Conservation (phyloP, 164 flowering plant species). For the Vitis rupestris region DNA sequence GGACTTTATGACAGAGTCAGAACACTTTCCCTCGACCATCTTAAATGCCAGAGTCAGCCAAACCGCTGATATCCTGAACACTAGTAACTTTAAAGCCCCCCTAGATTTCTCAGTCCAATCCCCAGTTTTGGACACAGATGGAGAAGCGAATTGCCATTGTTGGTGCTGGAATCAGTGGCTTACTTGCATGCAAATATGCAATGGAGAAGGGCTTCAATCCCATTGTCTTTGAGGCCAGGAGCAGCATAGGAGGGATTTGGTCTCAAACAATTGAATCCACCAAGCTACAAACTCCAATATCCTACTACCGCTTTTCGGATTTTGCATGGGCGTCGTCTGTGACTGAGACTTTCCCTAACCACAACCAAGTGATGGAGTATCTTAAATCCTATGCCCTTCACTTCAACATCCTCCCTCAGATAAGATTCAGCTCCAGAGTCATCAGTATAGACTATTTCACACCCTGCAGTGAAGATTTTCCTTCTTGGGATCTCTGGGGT, state of each 20-base stretch:
- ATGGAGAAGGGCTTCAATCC: constrained; percentile 26
- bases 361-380: constrained; percentile 30
- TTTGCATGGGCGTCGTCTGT: constrained; percentile 32
- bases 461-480: neutral
- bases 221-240: constrained; percentile 24
- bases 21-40: no score
- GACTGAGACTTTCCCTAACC: constrained; percentile 25
- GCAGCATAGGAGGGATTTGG: constrained; percentile 33
- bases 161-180: constrained; percentile 35
- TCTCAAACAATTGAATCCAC: constrained; percentile 26
- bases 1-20: no score
- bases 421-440: constrained; percentile 25
- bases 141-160: constrained; percentile 21
- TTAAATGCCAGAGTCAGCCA: neutral
- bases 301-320: constrained; percentile 31
- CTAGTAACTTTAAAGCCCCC: no score
- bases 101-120: no score
- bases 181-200: constrained; percentile 29
- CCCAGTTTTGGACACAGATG: neutral
- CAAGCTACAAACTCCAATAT: constrained; percentile 34
- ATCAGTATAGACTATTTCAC: constrained; percentile 12
- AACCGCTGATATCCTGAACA: no score
- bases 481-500: constrained; percentile 26
- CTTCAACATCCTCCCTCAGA: constrained; percentile 25
- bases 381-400: constrained; percentile 25